These are phyloP conservation scores for Exophiala sp. DNA, from an alignment of 2,329 filamentous ascomycete genomes.

Conservation along the genomic window DNA sequence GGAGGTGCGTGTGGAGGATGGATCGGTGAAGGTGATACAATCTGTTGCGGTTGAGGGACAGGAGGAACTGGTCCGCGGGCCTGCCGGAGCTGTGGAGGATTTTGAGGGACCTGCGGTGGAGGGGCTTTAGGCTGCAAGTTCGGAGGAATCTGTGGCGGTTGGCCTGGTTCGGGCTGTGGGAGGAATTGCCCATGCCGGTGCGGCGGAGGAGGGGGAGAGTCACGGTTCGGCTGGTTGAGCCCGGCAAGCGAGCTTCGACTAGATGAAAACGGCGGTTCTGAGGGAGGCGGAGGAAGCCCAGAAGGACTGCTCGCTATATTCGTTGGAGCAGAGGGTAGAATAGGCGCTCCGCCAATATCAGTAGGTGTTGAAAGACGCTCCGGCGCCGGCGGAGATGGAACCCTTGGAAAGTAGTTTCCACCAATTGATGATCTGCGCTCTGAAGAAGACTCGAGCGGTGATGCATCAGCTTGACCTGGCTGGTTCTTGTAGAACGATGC, in stretches of 20 bases:
- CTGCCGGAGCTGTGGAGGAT: conserved; percentile 20
- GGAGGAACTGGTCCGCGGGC: conserved; percentile 19
- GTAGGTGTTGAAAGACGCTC: conserved; percentile 30
- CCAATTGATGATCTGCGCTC: conserved; percentile 47
- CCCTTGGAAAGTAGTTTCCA: conserved; percentile 54
- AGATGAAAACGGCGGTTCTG: conserved; percentile 7
- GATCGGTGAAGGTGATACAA: conserved; percentile 14
- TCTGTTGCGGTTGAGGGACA: conserved; percentile 11
- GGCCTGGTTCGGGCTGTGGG: conserved; percentile 11
- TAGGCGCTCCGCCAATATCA: conserved; percentile 24
- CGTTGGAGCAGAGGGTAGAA: conserved; percentile 29
- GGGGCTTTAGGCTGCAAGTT: conserved; percentile 27
- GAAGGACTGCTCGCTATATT: conserved; percentile 1
- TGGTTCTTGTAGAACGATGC: conserved; percentile 36
- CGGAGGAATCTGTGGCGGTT: conserved; percentile 23
- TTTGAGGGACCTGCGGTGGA: conserved; percentile 15
- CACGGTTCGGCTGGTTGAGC: conserved; percentile 11
- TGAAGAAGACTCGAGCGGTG: conserved; percentile 46
- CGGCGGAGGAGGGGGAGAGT: conserved; percentile 23
- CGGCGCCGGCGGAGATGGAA: conserved; percentile 38
- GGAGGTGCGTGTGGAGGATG: conserved; percentile 20
- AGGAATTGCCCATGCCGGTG: conserved; percentile 21
- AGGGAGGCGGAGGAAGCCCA: conserved; percentile 12
- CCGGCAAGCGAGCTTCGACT: conserved; percentile 12
- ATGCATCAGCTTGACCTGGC: conserved; percentile 41